Conservation (phyloP, 192 early-diverging fungal genomes). For the Gigaspora rosea region DNA sequence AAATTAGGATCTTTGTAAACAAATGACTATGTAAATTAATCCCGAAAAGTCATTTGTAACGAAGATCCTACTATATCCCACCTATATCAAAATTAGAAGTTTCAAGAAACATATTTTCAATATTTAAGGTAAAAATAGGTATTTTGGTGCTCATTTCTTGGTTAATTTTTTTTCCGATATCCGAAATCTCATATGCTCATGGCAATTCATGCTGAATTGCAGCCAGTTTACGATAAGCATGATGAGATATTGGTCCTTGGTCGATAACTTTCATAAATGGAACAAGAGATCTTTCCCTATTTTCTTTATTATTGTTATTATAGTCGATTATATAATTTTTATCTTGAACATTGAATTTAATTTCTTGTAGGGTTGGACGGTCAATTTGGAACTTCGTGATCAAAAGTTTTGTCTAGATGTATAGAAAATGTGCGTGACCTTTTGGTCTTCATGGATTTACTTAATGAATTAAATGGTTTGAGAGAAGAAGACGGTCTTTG, state of each 20-base stretch:
- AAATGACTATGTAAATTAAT: no score
- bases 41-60: no score
- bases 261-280: neutral
- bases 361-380: neutral
- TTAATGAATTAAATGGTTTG: neutral
- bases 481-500: neutral
- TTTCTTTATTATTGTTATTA: neutral
- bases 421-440: neutral
- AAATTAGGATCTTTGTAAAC: no score
- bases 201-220: neutral
- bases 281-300: neutral
- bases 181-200: neutral
- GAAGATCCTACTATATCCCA: no score
- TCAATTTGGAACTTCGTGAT: neutral
- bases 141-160: neutral
- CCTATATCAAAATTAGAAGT: neutral
- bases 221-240: neutral
- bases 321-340: neutral
- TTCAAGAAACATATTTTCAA: neutral
- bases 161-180: neutral
- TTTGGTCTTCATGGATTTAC: neutral
- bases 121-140: neutral
- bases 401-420: neutral
- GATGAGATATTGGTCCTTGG: neutral
- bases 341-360: neutral